phyloP scores from a whole-genome alignment of 495 filamentous ascomycete genomes.

The Penicillium psychrofluorescens region DNA sequence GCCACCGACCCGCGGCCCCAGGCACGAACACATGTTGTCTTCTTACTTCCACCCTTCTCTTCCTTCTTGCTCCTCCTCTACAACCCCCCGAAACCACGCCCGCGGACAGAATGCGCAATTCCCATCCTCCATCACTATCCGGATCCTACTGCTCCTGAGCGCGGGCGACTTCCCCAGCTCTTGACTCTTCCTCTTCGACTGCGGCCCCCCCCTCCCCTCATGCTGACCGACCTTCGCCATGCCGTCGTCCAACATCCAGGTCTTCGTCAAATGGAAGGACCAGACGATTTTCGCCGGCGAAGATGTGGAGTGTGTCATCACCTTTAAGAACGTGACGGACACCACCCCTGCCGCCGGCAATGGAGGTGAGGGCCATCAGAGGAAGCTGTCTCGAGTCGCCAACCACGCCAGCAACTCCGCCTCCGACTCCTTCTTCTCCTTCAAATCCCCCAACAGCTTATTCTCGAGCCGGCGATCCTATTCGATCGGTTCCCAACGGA shows the following conservation, averaged over 20 bases:
- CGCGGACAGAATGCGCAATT: conserved; percentile 22
- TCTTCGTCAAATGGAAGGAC: conserved; percentile 90
- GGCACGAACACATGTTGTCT: too few species aligned
- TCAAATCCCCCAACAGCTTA: conserved; percentile 32
- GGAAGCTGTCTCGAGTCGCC: conserved; percentile 38
- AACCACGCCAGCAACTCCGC: conserved; percentile 27
- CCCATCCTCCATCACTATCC: background rate
- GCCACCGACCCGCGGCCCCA: too few species aligned
- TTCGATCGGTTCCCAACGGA: conserved; percentile 26
- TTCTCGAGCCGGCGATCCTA: conserved; percentile 35
- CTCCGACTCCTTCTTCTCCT: conserved; percentile 35
- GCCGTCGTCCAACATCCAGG: conserved; percentile 64
- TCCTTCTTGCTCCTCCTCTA: background rate
- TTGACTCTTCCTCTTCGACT: conserved; percentile 4
- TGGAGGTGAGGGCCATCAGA: conserved; percentile 30
- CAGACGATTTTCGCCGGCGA: conserved; percentile 92
- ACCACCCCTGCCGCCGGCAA: conserved; percentile 22
- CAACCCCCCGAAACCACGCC: conserved; percentile 13
- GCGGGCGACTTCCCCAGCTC: conserved; percentile 8
- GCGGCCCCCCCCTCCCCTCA: conserved; percentile 29
- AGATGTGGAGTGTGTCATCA: conserved; percentile 88
- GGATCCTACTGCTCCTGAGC: background rate
- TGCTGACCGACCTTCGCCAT: conserved; percentile 35
- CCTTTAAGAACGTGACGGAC: conserved; percentile 80
- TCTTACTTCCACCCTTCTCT: background rate